Percentiles rank a stretch among this genome's conserved stretches.
These are phyloP conservation scores for Chalciporus pseudorubinellus DNA, from an alignment of 768 basidiomycete genomes.

Conservation along the genomic window DNA sequence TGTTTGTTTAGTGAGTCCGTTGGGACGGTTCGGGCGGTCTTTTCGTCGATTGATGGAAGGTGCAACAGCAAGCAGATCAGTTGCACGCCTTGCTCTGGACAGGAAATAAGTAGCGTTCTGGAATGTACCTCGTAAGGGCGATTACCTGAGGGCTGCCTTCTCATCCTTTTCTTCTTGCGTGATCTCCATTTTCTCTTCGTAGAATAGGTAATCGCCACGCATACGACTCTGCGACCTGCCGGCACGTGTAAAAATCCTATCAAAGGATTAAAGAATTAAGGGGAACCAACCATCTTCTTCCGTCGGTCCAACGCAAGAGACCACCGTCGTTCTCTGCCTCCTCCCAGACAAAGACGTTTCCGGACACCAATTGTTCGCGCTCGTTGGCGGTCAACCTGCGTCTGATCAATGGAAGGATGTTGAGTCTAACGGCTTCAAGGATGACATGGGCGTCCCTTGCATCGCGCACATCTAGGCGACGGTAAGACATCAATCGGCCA, in stretches of 20 bases:
- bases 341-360: slow-evolving; percentile 85
- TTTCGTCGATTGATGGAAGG: slow-evolving; percentile 67
- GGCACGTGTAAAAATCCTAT: slow-evolving; percentile 1
- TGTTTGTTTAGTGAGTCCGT: slow-evolving; percentile 84
- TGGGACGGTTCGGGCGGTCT: slow-evolving; percentile 73
- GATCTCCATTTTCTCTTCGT: slow-evolving; percentile 80
- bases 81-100: slow-evolving; percentile 53
- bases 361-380: slow-evolving; percentile 65
- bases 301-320: slow-evolving; percentile 75
- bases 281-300: slow-evolving; percentile 61
- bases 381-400: slow-evolving; percentile 68
- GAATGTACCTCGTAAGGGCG: slow-evolving; percentile 11
- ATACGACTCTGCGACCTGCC: slow-evolving; percentile 81
- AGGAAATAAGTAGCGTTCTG: slow-evolving; percentile 3
- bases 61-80: slow-evolving; percentile 57
- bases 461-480: slow-evolving; percentile 63
- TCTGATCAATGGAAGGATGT: slow-evolving; percentile 67
- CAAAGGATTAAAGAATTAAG: not conserved
- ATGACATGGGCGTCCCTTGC: slow-evolving; percentile 76
- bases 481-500: not conserved
- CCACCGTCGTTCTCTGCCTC: slow-evolving; percentile 75
- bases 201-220: slow-evolving; percentile 80
- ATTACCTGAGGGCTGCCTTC: slow-evolving; percentile 72
- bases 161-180: slow-evolving; percentile 77
- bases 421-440: slow-evolving; percentile 72